phyloP scores from a whole-genome alignment of 768 basidiomycete species.

The Wakefieldia striispora region DNA sequence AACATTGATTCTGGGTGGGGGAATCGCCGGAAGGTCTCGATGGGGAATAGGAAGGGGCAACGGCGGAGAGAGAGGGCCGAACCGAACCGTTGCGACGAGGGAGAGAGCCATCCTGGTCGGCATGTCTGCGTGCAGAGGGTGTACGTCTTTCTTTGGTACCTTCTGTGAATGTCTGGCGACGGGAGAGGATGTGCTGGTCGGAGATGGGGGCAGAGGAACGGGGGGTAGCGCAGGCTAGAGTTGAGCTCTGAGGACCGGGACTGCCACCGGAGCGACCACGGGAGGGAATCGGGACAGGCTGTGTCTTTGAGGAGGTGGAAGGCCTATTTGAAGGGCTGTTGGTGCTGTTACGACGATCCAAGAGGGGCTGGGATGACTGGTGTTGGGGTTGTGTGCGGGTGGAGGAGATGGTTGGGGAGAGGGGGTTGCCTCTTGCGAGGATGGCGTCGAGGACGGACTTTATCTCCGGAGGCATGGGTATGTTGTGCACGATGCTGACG shows the following conservation, averaged over 20 bases:
- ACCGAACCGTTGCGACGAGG: conserved; percentile 46
- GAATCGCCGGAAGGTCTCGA: conserved; percentile 23
- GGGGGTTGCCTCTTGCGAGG: conserved; percentile 38
- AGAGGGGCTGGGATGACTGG: conserved; percentile 28
- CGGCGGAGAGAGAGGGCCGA: conserved; percentile 45
- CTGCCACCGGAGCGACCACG: conserved; percentile 55
- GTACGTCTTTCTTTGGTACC: conserved; percentile 56
- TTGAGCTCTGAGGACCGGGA: conserved; percentile 35
- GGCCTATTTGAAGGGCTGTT: conserved; percentile 26
- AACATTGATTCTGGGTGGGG: conserved; percentile 15
- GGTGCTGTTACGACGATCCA: conserved; percentile 49
- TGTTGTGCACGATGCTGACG: conserved; percentile 70
- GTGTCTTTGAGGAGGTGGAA: conserved; percentile 38
- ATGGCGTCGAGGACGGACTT: conserved; percentile 63
- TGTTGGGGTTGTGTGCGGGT: conserved; percentile 34
- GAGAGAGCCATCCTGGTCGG: conserved; percentile 51
- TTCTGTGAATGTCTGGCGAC: conserved; percentile 51
- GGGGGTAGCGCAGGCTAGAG: conserved; percentile 28
- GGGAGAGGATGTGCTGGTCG: conserved; percentile 43
- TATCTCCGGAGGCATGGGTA: conserved; percentile 72
- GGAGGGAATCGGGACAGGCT: conserved; percentile 34
- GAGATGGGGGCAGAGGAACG: conserved; percentile 34
- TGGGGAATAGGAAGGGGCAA: conserved; percentile 33
- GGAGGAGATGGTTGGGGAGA: conserved; percentile 29
- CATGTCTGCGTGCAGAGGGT: conserved; percentile 58